Conservation (phyloP, 2,329 filamentous ascomycete genomes). For the Penicillium sclerotigenum region DNA sequence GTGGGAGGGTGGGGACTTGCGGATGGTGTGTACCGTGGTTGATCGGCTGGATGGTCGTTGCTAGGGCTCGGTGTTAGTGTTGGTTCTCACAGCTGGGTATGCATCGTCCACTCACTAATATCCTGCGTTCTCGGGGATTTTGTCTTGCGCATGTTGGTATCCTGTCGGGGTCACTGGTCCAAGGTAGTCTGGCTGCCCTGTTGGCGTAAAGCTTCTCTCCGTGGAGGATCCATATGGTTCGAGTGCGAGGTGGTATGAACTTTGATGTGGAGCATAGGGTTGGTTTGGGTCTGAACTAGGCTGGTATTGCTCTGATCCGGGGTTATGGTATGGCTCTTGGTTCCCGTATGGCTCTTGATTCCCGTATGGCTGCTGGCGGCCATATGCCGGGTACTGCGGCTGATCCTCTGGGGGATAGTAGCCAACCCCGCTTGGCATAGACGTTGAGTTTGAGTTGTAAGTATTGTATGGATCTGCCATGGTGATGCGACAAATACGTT, state of each 20-base stretch:
- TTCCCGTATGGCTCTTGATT: conserved; percentile 16
- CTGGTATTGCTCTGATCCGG: conserved; percentile 26
- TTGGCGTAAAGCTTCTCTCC: conserved; percentile 48
- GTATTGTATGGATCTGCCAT: conserved; percentile 56
- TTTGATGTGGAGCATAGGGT: conserved; percentile 29
- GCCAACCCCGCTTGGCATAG: conserved; percentile 22
- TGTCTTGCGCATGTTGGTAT: conserved; percentile 41
- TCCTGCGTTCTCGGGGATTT: conserved; percentile 24
- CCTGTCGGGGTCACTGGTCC: conserved; percentile 43
- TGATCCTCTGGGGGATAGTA: conserved; percentile 29
- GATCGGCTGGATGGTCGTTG: conserved; percentile 13
- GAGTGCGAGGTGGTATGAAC: conserved; percentile 24
- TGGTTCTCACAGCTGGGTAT: neutral
- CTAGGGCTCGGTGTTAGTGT: conserved; percentile 3
- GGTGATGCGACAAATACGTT: conserved; percentile 12
- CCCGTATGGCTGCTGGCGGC: conserved; percentile 27
- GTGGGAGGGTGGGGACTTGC: conserved; percentile 15
- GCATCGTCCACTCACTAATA: conserved; percentile 33
- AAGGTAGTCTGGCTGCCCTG: conserved; percentile 32
- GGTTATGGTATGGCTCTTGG: conserved; percentile 20
- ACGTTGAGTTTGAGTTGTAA: conserved; percentile 27
- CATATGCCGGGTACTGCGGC: conserved; percentile 17
- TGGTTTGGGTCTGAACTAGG: conserved; percentile 20
- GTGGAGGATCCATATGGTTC: conserved; percentile 28
- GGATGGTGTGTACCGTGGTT: conserved; percentile 20